Conservation (phyloP, 116 monocot genomes). For the Dioscorea cayenensis region DNA sequence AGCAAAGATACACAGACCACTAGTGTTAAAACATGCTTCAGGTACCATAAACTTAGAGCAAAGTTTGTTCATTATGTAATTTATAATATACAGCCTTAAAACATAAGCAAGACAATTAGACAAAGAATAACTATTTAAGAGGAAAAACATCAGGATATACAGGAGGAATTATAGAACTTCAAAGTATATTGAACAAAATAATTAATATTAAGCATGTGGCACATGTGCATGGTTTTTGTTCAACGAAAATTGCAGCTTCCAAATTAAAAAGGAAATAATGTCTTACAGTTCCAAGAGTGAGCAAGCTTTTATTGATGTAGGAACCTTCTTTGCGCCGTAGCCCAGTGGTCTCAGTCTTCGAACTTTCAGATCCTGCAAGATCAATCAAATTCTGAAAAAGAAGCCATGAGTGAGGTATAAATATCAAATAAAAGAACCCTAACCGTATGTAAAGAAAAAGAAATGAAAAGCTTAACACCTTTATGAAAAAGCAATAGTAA, state of each 20-base stretch:
- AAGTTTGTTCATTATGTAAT: no score
- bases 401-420: slow-evolving; percentile 8
- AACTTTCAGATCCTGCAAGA: slow-evolving; percentile 98
- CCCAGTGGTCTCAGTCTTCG: slow-evolving; percentile 92
- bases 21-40: no score
- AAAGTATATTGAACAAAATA: no score
- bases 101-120: no score
- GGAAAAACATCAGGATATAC: no score
- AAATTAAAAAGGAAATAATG: not conserved
- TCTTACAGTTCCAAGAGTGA: slow-evolving; percentile 94
- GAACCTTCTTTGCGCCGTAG: slow-evolving; percentile 95
- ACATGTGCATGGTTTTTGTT: not conserved
- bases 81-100: no score
- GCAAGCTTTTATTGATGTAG: slow-evolving; percentile 95
- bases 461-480: not conserved
- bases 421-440: slow-evolving; percentile 1
- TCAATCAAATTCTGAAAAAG: slow-evolving; percentile 85
- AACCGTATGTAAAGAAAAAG: not conserved
- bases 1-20: no score
- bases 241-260: not conserved
- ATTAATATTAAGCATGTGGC: not conserved
- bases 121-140: no score
- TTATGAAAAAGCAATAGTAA: slow-evolving; percentile 1
- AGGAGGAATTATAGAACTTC: no score
- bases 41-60: no score